Evolutionary conservation across 768 basidiomycete species (phyloP).

Genomic region (Phylloporus sp.): DNA sequence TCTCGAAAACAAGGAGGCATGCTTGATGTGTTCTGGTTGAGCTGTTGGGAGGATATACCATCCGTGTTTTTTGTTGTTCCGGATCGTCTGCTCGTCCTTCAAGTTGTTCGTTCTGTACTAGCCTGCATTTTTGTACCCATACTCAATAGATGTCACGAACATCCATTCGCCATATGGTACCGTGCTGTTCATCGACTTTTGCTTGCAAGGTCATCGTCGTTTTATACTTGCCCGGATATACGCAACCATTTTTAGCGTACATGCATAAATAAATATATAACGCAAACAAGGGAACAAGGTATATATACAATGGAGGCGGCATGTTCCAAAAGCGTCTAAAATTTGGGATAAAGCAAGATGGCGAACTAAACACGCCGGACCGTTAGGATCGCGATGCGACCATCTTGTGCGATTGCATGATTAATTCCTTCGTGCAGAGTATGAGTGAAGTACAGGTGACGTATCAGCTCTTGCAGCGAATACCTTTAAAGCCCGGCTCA

Average conservation of each 20-base stretch:
- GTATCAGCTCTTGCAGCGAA: constrained; percentile 2
- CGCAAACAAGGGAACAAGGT: constrained; percentile 3
- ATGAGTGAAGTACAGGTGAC: not conserved
- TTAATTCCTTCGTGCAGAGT: constrained; percentile 55
- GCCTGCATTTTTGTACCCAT: constrained; percentile 17
- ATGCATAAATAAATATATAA: constrained; percentile 1
- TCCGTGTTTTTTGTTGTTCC: not conserved
- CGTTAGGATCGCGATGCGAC: constrained; percentile 74
- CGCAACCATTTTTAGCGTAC: not conserved
- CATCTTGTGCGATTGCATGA: constrained; percentile 79
- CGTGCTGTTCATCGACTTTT: not conserved
- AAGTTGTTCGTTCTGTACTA: constrained; percentile 11
- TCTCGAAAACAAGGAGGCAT: constrained; percentile 91
- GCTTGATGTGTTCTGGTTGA: constrained; percentile 87
- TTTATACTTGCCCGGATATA: no score
- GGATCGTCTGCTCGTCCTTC: constrained; percentile 4
- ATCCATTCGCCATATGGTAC: not conserved
- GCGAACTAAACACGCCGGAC: constrained; percentile 44
- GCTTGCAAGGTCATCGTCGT: no score
- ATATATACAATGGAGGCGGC: constrained; percentile 7
- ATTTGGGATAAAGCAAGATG: not conserved
- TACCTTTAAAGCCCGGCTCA: constrained; percentile 65
- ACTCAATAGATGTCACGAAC: constrained; percentile 3
- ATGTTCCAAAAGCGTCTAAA: not conserved
- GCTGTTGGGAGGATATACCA: not conserved